Base-by-base conservation (phyloP, 169 alveolate genomes). In the Eimeria mitis region DNA sequence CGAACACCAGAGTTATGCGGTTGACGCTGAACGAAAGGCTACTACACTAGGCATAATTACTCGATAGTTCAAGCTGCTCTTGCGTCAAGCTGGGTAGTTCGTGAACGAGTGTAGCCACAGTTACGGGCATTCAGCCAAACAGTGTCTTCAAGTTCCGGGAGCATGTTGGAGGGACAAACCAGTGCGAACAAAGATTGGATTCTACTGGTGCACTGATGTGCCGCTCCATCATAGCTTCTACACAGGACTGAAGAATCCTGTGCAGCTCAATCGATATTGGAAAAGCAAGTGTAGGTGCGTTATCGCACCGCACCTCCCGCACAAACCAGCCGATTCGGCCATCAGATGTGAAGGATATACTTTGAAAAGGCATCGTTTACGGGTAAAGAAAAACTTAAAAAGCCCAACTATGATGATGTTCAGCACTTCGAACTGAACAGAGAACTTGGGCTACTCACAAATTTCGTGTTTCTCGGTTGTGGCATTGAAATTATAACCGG, bases 371-470 rank as follows among this genome's bases (percentile, higher is more conserved):
- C 83, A 73, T 42, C 2, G 16, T 73, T 73, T 3, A 47, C 68
- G 37, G 47, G 21, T 40, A 78, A 1, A 59, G n/a, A 28, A 68
- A 65, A 25, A n/a, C 61, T 78, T 47, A 78, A 47, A 47, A 14
- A 28, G 49, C 44, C 87, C 87, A 42, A 23, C 19, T 42, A 5
- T 78, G 88, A 7, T 76, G 21, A 23, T 52, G 63, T 78, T 31
- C 28, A 44, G 49, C 28, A 28, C 63, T 21, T 44, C 34, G 13
- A 65, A 42, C 68, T 42, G 13, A 87, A 87, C n/a, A 87, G 49
- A 0, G 94, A 61, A 11, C 70, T 40, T 42, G 94, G 94, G 42
- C 75, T 87, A 61, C 70, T 87, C 78, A 87, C 61, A 16, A 87
- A 87, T 44, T 87, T 65, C 21, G 70, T 71, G 83, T 49, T 63